Base-by-base conservation (phyloP, 1,284 basidiomycete species). In the Ustilago hordei region DNA sequence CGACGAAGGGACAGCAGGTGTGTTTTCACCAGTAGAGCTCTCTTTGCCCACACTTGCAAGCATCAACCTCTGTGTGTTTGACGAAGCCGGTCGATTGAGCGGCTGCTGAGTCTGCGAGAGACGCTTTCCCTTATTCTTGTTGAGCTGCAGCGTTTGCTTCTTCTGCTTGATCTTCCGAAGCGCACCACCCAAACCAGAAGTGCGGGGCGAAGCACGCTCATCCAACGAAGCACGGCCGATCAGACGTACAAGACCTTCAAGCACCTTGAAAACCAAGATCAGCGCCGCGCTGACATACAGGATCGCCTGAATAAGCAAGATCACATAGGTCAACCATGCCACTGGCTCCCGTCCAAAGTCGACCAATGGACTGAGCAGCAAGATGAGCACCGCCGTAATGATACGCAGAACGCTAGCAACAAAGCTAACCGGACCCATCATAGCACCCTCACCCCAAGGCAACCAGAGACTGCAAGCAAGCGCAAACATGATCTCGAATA, bases 391-490 rank as follows among this genome's bases (percentile, higher is more conserved):
- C 4, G 93, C 92, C 32, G 95, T 91, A 19, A 95, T 91, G 81
- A 98, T 95, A 76, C 96, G 89, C 36, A 93, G 90, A 3, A 97
- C 93, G 69, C 93, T 95, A 76, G 95, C 92, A 81, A 97, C 88
- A 88, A 97, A 96, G 85, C 93, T 94, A 68, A 95, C 91, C 23
- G 94, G 90, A 15, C 95, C 95, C 95, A 98, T 98, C 77, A 94
- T 93, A 1, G 95, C 95, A 3, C 95, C 95, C 62, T 93, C 92
- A 47, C 93, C 95, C 95, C 95, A 98, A 17, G 95, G 95, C 66
- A 95, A 89, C 94, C 95, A 97, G 23, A 84, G 80, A 45, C 75
- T 77, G 53, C 68, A 76, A 0, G 78, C 82, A 12, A 84, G 67
- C 4, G 76, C 78, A 60, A 82, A 70, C 35, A 79, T 34, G 47